Evolutionary conservation across 495 filamentous ascomycete species (phyloP).

Genomic region (Penicillium angulare): DNA sequence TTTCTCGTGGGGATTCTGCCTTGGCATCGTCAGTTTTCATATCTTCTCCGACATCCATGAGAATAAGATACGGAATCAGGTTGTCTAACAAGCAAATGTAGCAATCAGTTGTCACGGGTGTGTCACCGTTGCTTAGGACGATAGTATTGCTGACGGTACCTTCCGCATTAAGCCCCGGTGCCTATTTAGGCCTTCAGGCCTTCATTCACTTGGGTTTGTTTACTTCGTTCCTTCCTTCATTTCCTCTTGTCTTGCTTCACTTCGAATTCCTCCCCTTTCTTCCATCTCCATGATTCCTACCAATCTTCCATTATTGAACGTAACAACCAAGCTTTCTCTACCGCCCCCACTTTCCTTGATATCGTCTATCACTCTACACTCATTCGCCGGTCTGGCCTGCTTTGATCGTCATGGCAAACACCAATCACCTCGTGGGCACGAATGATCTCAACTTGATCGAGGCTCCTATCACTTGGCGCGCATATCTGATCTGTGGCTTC

Average conservation of each 20-base stretch:
- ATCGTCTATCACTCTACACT: conserved; percentile 8
- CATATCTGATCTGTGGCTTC: conserved; percentile 59
- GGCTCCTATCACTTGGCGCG: conserved; percentile 59
- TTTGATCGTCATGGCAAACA: conserved; percentile 5
- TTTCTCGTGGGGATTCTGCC: no score
- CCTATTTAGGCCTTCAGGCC: no score
- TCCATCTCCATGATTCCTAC: no score
- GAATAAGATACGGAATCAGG: no score
- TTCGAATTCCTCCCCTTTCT: conserved; percentile 22
- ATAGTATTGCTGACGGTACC: conserved; percentile 5
- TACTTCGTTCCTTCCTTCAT: neutral
- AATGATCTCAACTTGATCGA: conserved; percentile 41
- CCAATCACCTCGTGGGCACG: conserved; percentile 12
- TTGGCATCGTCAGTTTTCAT: no score
- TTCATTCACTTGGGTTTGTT: neutral
- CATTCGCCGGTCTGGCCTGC: no score
- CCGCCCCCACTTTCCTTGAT: no score
- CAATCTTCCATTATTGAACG: no score
- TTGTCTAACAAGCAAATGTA: no score
- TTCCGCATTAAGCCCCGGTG: conserved; percentile 7
- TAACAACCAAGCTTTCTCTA: neutral
- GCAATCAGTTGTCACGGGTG: neutral
- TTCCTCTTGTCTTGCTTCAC: conserved; percentile 4
- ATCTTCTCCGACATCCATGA: no score
- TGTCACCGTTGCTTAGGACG: conserved; percentile 13